phyloP scores from a whole-genome alignment of 1,139 yeast genomes.

The Eremothecium gossypii region DNA sequence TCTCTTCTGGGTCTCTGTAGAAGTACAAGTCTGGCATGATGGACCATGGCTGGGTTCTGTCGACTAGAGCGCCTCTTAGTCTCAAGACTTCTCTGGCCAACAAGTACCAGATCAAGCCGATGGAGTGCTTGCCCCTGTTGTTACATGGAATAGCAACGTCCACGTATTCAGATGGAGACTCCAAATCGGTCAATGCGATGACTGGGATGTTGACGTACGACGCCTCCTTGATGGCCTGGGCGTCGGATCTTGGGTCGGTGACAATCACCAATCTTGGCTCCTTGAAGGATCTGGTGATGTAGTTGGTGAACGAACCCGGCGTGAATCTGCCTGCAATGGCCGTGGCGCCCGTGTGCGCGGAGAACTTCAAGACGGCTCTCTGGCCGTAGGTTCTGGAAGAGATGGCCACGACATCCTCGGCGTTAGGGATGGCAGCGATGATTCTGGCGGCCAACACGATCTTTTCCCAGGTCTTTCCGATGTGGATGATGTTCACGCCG shows the following conservation, averaged over 20 bases:
- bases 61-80: constrained; percentile 95
- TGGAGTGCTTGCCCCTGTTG: constrained; percentile 99
- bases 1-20: constrained; percentile 99
- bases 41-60: constrained; percentile 96
- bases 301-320: constrained; percentile 99
- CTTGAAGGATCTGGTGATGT: constrained; percentile 99
- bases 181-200: constrained; percentile 97
- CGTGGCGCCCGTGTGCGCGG: constrained; percentile 99
- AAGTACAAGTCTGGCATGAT: constrained; percentile 99
- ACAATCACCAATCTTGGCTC: constrained; percentile 99
- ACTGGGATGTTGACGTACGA: constrained; percentile 99
- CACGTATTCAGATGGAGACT: constrained; percentile 97
- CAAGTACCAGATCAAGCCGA: constrained; percentile 99
- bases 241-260: constrained; percentile 99
- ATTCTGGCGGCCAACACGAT: constrained; percentile 99
- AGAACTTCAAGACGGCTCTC: constrained; percentile 99
- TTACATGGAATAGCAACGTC: constrained; percentile 99
- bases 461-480: constrained; percentile 99
- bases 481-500: constrained; percentile 97
- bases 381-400: constrained; percentile 99
- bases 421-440: constrained; percentile 98
- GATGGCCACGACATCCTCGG: constrained; percentile 97
- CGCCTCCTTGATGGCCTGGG: constrained; percentile 99
- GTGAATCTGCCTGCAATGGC: constrained; percentile 99
- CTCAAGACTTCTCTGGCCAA: constrained; percentile 98